Conservation (phyloP, 352 stramenopile species). For the Elongisporangium senticosum region DNA sequence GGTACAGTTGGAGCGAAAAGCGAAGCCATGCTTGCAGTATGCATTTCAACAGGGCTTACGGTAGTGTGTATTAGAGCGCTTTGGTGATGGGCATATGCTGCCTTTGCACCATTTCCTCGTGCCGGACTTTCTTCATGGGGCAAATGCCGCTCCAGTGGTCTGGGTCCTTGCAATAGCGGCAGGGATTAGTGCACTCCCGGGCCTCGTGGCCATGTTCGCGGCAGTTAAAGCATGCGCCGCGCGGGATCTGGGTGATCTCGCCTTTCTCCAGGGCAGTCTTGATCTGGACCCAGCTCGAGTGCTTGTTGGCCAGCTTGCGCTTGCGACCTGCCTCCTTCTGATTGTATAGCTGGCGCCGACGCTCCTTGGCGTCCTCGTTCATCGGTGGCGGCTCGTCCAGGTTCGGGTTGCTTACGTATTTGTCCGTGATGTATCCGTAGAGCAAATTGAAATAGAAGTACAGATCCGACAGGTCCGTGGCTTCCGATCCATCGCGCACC, state of each 20-base stretch:
- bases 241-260: conserved; percentile 40
- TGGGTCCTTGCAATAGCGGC: conserved; percentile 71
- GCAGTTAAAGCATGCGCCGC: conserved; percentile 82
- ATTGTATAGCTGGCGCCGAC: conserved; percentile 57
- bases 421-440: conserved; percentile 54
- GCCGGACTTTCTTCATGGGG: conserved; percentile 52
- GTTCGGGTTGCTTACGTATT: conserved; percentile 50
- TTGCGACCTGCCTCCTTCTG: conserved; percentile 77
- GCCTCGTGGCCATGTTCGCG: conserved; percentile 75
- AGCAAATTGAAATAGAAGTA: conserved; percentile 84
- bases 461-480: conserved; percentile 47
- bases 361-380: conserved; percentile 76
- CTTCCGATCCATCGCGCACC: conserved; percentile 24
- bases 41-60: conserved; percentile 1
- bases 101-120: conserved; percentile 45
- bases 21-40: not conserved
- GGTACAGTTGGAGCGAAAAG: not conserved
- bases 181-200: conserved; percentile 66
- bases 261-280: conserved; percentile 36
- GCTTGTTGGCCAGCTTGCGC: conserved; percentile 66
- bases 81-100: conserved; percentile 54
- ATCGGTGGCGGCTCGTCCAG: conserved; percentile 65
- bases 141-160: conserved; percentile 76
- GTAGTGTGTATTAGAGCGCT: conserved; percentile 31
- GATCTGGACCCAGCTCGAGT: conserved; percentile 48